A percentile compares a stretch with the other conserved stretches of the same genome.
Evolutionary conservation across 2,329 filamentous ascomycete species (phyloP).

Genomic region (Ophiostoma triangulosporum): DNA sequence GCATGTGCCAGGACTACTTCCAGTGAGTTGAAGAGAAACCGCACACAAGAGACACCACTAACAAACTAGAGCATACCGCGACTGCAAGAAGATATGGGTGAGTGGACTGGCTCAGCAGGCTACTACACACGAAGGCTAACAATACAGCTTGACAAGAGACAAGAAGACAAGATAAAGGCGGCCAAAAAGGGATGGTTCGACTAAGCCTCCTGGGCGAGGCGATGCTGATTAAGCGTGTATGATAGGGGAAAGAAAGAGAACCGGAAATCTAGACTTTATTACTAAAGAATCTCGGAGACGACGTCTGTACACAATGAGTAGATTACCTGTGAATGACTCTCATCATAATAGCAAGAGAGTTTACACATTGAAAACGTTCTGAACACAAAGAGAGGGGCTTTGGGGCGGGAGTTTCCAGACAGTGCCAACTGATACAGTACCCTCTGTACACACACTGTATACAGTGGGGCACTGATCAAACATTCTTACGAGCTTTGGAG

Average conservation of each 20-base stretch:
- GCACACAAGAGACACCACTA: neutral
- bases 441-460: neutral
- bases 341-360: too few species aligned
- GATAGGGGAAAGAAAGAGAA: neutral
- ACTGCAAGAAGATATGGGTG: constrained; percentile 94
- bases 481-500: neutral
- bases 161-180: constrained; percentile 3
- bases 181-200: neutral
- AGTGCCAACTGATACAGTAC: neutral
- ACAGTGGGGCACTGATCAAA: neutral
- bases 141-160: constrained; percentile 20
- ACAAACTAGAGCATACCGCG: constrained; percentile 62
- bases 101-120: constrained; percentile 13
- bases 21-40: constrained; percentile 43
- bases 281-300: neutral
- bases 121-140: neutral
- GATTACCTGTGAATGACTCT: neutral
- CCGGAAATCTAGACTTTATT: neutral
- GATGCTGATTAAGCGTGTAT: neutral
- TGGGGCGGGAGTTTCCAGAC: neutral
- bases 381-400: too few species aligned
- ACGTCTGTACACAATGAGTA: neutral
- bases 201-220: neutral
- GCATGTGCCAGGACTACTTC: constrained; percentile 93
- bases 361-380: too few species aligned